Base-by-base conservation (phyloP, 176 grass and related monocot genomes). In the Echinochloa phyllopogon region DNA sequence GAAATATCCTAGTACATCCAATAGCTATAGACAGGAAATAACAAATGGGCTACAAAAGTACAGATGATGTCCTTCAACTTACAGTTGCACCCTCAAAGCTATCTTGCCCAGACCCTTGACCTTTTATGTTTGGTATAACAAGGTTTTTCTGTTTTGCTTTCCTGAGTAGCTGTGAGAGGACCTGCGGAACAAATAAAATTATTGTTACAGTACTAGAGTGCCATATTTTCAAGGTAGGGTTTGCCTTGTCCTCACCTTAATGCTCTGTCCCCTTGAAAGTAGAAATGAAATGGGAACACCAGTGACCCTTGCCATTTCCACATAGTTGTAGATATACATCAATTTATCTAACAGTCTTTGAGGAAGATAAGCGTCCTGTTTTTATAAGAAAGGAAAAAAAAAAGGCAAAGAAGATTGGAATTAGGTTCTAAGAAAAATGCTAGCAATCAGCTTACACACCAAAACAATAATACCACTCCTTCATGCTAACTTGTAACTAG, bases 301-400 rank as follows among this genome's bases (percentile, higher is more conserved):
- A 85, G 96, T 98, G 85, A 98, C 96, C 76, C 96, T 93, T 9
- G 96, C 96, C 96, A 98, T 98, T 83, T 98, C 96, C 65, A 98
- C 96, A 90, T 98, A 94, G 77, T 98, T 98, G 87, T 98, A 98
- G 83, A 98, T 89, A 87, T 90, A 95, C 96, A 98, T 94, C 85
- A 98, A 87, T 84, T 98, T 98, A 76, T 98, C 96, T 84, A 98
- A 83, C 58, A 98, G 87, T 66, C 96, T 83, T 78, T 98, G 96
- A 15, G 96, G 96, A 79, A 98, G 93, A 88, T 98, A 98, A 69
- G 96, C 96, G 85, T 98, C 96, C 96, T 98, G 89, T 45, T 58
- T 79, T 86, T 69, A 72, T 29, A 59, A 84, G 10, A 76, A 38
- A 6, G 83, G 88, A 81, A 84, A 16, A 76, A 37, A 6, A 86